These are phyloP conservation scores for Teunomyces kruisii DNA, from an alignment of 805 yeast species.

Conservation along the genomic window DNA sequence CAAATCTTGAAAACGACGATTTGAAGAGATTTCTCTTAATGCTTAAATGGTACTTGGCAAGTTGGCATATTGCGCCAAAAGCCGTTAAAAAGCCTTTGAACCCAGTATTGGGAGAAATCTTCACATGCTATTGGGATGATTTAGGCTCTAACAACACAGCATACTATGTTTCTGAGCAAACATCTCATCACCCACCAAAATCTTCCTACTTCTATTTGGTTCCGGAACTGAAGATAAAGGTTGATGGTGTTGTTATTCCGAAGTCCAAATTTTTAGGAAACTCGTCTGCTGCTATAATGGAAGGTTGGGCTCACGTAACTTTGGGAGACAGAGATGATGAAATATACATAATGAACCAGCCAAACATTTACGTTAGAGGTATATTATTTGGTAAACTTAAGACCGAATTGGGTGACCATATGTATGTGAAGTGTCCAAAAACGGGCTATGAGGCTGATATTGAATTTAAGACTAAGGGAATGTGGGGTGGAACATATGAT, in stretches of 20 bases:
- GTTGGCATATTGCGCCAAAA: conserved; percentile 98
- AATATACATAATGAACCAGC: conserved; percentile 83
- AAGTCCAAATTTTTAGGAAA: conserved; percentile 88
- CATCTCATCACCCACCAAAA: conserved; percentile 98
- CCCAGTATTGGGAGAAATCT: conserved; percentile 91
- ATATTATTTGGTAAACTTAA: conserved; percentile 86
- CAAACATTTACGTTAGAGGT: conserved; percentile 93
- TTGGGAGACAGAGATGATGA: conserved; percentile 68
- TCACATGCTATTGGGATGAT: conserved; percentile 89
- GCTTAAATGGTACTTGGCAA: conserved; percentile 86
- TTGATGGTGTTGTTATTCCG: conserved; percentile 88
- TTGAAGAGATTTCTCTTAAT: conserved; percentile 70
- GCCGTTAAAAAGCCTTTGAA: conserved; percentile 97
- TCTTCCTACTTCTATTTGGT: conserved; percentile 87
- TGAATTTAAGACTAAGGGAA: conserved; percentile 94
- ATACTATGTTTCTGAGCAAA: conserved; percentile 88
- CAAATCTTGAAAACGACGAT: conserved; percentile 59
- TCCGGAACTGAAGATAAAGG: conserved; percentile 78
- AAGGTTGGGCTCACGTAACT: conserved; percentile 74
- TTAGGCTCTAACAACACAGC: conserved; percentile 67
- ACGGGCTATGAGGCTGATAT: conserved; percentile 69
- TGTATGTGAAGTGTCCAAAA: conserved; percentile 66
- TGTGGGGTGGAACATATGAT: conserved; percentile 89
- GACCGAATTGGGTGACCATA: conserved; percentile 90
- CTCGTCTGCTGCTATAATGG: conserved; percentile 97